Base-by-base conservation (phyloP, 768 basidiomycete species). In the Termitomyces sp. region DNA sequence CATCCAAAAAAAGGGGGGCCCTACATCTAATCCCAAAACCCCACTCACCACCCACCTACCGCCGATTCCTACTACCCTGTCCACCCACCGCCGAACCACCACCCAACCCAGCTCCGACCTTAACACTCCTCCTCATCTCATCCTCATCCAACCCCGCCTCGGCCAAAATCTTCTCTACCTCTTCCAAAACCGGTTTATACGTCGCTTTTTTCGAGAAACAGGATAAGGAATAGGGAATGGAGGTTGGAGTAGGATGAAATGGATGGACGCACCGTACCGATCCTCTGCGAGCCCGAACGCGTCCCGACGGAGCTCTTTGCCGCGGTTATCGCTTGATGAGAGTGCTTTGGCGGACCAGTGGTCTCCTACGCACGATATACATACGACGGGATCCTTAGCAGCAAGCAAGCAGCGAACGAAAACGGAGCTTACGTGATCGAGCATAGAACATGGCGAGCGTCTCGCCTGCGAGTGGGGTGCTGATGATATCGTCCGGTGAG, bases 81-180 rank as follows among this genome's bases (percentile, higher is more conserved):
- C 75, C 63, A 14, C 73, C 72, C 4, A 69, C 70, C 29, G 71
- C 72, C 29, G n/a, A n/a, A n/a, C 65, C 65, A 65, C 53, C 46
- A 16, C 45, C 12, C 3, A 57, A 68, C 53, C 72, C 77, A 7
- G 72, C 79, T 17, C 74, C 78, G 4, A 83, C 85, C 23, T n/a
- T n/a, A n/a, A n/a, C n/a, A n/a, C 80, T 80, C 58, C 73, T 75
- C 63, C 77, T 77, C 81, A 92, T 89, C 63, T 92, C 90, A 21
- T 90, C 87, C 59, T 90, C 89, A 57, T 95, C 90, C 51, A 95
- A 69, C 0, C 92, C 93, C 0, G 94, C 92, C 63, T 92, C 91
- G 10, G 81, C 82, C 50, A 93, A 69, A 42, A 95, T 94, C 62
- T 81, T 87, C 66, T 92, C 91, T 2, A 94, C 87, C 66, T 95